Evolutionary conservation across 208 protist genomes (phyloP).

Genomic region (Leishmania aethiopica): DNA sequence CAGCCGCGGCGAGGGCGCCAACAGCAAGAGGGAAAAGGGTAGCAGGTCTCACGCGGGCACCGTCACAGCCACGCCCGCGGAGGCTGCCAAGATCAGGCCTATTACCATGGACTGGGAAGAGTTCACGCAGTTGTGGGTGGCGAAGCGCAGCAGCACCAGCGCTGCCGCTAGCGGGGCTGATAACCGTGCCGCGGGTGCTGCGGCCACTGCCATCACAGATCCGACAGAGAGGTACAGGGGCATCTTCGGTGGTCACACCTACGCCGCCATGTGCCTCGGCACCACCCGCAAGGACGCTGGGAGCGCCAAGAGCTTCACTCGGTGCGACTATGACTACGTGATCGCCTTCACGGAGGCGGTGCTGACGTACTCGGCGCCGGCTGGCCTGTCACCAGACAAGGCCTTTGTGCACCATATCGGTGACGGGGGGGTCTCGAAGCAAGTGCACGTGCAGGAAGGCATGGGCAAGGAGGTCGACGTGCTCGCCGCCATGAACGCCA

Average conservation of each 20-base stretch:
- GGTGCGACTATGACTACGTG: constrained; percentile 81
- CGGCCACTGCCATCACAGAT: not conserved
- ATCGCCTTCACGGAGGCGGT: constrained; percentile 68
- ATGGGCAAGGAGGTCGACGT: not conserved
- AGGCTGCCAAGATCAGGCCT: constrained; percentile 42
- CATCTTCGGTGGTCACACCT: constrained; percentile 66
- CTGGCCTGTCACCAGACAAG: constrained; percentile 15
- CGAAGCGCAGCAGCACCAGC: constrained; percentile 3
- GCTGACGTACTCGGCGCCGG: constrained; percentile 45
- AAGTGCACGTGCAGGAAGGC: not conserved
- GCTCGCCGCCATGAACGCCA: not conserved
- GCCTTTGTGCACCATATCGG: constrained; percentile 36
- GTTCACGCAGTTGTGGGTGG: constrained; percentile 45
- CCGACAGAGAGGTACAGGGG: constrained; percentile 30
- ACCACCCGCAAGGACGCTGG: constrained; percentile 83
- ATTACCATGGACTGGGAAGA: constrained; percentile 73
- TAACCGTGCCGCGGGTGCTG: not conserved
- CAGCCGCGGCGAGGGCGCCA: not conserved
- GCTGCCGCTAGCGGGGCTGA: constrained; percentile 4
- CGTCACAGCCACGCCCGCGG: constrained; percentile 25
- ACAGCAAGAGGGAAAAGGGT: not conserved
- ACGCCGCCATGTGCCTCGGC: constrained; percentile 75
- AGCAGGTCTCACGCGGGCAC: not conserved
- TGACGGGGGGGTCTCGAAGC: constrained; percentile 20
- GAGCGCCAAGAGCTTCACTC: constrained; percentile 58